A percentile compares a stretch with the other conserved stretches of the same genome.
phyloP scores from a whole-genome alignment of 179 eudicot genomes.

The Gypsophila paniculata region DNA sequence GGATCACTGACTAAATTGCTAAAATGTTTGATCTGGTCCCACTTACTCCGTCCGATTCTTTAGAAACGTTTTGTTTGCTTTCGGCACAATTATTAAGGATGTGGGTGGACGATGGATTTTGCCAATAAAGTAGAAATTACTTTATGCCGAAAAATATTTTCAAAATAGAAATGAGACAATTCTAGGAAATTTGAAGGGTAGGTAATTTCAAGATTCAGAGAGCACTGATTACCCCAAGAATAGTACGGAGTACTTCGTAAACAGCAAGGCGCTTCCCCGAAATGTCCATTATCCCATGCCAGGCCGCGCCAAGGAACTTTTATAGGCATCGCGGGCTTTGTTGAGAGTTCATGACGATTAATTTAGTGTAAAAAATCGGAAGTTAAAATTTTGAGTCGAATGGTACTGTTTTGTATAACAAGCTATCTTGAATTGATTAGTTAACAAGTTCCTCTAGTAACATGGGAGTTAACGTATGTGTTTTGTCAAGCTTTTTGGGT shows the following conservation, averaged over 20 bases:
- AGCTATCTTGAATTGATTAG: not conserved
- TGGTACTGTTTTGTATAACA: not conserved
- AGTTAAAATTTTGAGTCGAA: not conserved
- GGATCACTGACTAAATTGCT: not conserved
- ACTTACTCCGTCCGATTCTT: too few species aligned
- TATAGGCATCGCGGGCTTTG: not conserved
- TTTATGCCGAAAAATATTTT: too few species aligned
- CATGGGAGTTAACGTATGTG: not conserved
- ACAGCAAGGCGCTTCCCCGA: not conserved
- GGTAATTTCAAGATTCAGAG: too few species aligned
- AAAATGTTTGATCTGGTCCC: slow-evolving; percentile 2
- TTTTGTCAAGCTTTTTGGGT: not conserved
- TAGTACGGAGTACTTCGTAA: too few species aligned
- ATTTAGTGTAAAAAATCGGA: not conserved
- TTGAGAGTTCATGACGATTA: not conserved
- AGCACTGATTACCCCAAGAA: too few species aligned
- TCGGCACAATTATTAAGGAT: too few species aligned
- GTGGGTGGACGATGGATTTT: too few species aligned
- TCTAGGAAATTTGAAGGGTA: too few species aligned
- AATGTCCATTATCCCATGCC: not conserved
- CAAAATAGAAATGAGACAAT: too few species aligned
- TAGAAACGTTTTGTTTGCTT: too few species aligned
- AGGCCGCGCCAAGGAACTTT: not conserved
- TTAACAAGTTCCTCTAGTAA: not conserved
- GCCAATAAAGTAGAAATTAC: too few species aligned